phyloP scores from a whole-genome alignment of 306 rosid genomes.

The Cyamopsis tetragonoloba region DNA sequence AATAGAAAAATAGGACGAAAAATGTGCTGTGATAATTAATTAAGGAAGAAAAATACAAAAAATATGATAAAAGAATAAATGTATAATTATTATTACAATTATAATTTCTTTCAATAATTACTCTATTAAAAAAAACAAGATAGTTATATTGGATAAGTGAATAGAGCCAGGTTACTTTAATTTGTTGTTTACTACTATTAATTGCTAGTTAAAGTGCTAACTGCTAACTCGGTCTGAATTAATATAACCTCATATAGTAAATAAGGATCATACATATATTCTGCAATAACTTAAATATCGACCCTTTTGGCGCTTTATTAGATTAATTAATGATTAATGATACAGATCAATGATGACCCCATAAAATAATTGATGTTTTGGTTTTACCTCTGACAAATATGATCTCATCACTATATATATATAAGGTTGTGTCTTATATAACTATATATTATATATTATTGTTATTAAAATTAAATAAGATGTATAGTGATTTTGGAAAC shows the following conservation, averaged over 20 bases:
- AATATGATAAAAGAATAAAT: constrained; percentile 12
- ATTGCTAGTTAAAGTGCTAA: constrained; percentile 12
- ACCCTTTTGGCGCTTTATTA: constrained; percentile 16
- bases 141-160: constrained; percentile 22
- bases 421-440: neutral
- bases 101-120: too few relatives aligned
- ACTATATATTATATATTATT: too few relatives aligned
- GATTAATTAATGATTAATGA: neutral
- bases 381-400: neutral
- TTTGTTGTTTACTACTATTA: too few relatives aligned
- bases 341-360: constrained; percentile 11
- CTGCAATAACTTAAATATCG: constrained; percentile 17
- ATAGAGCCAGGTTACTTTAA: constrained; percentile 20
- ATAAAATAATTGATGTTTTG: neutral
- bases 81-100: too few relatives aligned
- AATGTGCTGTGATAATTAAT: too few relatives aligned
- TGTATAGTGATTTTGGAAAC: neutral
- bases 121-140: too few relatives aligned
- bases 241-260: constrained; percentile 18
- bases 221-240: neutral
- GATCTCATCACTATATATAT: constrained; percentile 5
- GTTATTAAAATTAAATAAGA: constrained; percentile 4
- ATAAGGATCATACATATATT: neutral
- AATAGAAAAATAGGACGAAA: too few relatives aligned
- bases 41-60: neutral